Evolutionary conservation across 306 rosid species (phyloP), one percentile per base, ranked within the genome.

Genomic region (Sesbania bispinosa): DNA sequence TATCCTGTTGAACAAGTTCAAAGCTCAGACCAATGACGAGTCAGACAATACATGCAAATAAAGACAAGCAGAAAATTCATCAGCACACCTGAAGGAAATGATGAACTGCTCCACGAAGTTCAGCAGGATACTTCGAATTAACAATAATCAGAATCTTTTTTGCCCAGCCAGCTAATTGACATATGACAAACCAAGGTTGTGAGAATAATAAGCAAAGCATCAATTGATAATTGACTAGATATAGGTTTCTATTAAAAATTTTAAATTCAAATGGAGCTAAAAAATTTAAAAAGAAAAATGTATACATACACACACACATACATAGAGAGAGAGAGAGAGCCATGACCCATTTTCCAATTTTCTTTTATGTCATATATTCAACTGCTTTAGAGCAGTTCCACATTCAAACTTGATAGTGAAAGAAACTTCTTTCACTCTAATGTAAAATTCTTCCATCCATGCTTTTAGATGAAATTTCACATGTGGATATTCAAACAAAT

Each of bases 51-150:
- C 53, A 64, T 1, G 33, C 47, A 21, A 43, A 55, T 46, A 68
- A 71, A 35, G 63, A 59, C 55, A 24, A 38, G 15, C 26, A 51
- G 72, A 63, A 61, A 47, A 43, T 0, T 27, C 42, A 51, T 46
- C 62, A 71, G 52, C 78, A 76, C 57, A 85, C 98, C 87, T 89
- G 82, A 74, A 88, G 87, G 51, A 90, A 90, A 68, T 93, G 88
- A 62, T 39, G 65, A 84, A 87, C 87, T 6, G 98, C 96, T 42
- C 77, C 84, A 65, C 74, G 90, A 42, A 90, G 79, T 67, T 88
- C 98, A 52, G 96, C 85, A 60, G 96, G 91, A 87, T 93, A 93
- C 52, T 73, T 75, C 35, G 84, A 85, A 53, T 78, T 84, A 18
- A 90, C 71, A 80, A 84, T 74, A 45, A 81, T 67, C 77, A 93